phyloP scores from a whole-genome alignment of 2,329 filamentous ascomycete genomes.

The Arthrinium puccinioides region DNA sequence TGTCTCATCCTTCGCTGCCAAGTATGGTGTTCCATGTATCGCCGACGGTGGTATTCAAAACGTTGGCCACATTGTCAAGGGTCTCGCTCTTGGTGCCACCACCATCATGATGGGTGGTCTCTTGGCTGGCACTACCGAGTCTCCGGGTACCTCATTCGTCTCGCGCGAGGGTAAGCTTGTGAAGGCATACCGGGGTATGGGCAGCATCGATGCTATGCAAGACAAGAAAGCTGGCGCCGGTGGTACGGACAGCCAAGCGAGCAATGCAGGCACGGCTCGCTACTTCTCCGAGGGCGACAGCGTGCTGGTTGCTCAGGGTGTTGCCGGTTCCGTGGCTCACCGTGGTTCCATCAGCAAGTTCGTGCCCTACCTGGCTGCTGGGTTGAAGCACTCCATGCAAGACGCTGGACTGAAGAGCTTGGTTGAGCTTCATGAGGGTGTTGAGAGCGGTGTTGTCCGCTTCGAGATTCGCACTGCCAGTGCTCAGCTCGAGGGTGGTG shows the following conservation, averaged over 20 bases:
- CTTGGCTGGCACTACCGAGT: conserved; percentile 93
- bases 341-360: conserved; percentile 88
- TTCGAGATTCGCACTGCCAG: conserved; percentile 94
- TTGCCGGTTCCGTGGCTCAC: conserved; percentile 78
- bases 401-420: conserved; percentile 86
- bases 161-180: conserved; percentile 95
- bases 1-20: conserved; percentile 81
- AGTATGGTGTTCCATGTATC: conserved; percentile 95
- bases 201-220: conserved; percentile 98
- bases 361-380: conserved; percentile 88
- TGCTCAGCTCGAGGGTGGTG: conserved; percentile 92
- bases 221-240: conserved; percentile 88
- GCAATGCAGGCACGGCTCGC: conserved; percentile 91
- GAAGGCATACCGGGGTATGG: conserved; percentile 99
- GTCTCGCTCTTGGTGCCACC: conserved; percentile 84
- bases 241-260: conserved; percentile 64
- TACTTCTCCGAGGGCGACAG: conserved; percentile 98
- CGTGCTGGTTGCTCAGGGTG: conserved; percentile 92
- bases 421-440: conserved; percentile 65
- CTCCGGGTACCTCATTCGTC: conserved; percentile 92
- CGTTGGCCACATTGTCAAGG: conserved; percentile 98
- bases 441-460: conserved; percentile 67
- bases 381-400: conserved; percentile 95
- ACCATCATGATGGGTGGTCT: conserved; percentile 99
- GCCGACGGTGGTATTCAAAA: conserved; percentile 98